Evolutionary conservation across 768 basidiomycete species (phyloP).

Genomic region (Boletus vermiculosoides): DNA sequence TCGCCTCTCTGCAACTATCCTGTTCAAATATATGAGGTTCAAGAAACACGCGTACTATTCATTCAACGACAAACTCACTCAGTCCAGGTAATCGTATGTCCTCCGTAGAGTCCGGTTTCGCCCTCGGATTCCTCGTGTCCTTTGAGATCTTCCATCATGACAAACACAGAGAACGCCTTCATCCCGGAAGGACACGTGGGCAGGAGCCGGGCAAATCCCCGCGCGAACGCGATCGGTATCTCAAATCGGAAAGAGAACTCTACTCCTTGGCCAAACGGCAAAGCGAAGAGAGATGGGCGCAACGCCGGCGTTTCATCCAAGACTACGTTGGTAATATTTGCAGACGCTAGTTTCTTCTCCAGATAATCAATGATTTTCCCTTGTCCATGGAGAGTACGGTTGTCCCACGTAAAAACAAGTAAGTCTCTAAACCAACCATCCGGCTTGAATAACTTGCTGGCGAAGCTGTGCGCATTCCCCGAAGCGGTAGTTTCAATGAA

Average conservation of each 20-base stretch:
- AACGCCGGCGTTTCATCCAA: conserved; percentile 3
- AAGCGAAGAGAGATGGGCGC: background rate
- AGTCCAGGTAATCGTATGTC: conserved; percentile 3
- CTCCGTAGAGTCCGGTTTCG: conserved; percentile 3
- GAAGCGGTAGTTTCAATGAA: background rate
- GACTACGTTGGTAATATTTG: background rate
- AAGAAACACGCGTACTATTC: background rate
- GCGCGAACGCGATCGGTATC: conserved; percentile 1
- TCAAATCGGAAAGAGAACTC: conserved; percentile 6
- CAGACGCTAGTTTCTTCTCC: background rate
- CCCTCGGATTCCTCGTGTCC: background rate
- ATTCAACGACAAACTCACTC: background rate
- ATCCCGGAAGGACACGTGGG: background rate
- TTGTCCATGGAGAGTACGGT: conserved; percentile 3
- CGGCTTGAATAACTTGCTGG: background rate
- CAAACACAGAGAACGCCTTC: conserved; percentile 4
- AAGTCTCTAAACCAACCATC: conserved; percentile 6
- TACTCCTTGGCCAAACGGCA: conserved; percentile 4
- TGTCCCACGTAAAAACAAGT: conserved; percentile 5
- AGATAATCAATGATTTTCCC: background rate
- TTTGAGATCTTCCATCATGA: conserved; percentile 4
- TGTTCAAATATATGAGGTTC: background rate
- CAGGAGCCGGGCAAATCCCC: background rate
- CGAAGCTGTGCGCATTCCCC: background rate
- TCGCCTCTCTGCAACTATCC: conserved; percentile 2